Conservation (phyloP, 2,329 filamentous ascomycete species). For the Talaromyces sp. region DNA sequence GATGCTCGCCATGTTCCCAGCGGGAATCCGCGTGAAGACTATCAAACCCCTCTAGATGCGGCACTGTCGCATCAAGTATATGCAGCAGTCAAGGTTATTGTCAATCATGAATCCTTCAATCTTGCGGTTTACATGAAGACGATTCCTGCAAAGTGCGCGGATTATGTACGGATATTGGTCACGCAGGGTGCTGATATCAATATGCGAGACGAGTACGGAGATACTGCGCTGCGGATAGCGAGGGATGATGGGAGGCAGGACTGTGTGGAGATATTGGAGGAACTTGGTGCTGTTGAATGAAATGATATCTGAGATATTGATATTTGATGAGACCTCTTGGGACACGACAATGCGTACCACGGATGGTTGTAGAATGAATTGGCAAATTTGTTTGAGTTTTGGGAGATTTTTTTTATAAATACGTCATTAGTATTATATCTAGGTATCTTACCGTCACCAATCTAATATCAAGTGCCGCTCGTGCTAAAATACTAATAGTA, state of each 20-base stretch:
- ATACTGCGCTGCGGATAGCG: slow-evolving; percentile 9
- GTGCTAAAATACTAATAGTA: not conserved
- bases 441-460: not conserved
- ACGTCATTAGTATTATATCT: not conserved
- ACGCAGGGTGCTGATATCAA: slow-evolving; percentile 9
- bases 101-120: slow-evolving; percentile 7
- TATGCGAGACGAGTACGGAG: not conserved
- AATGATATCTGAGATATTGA: no score
- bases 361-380: not conserved
- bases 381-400: not conserved
- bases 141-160: not conserved
- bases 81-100: not conserved
- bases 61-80: not conserved
- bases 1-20: not conserved
- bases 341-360: no score
- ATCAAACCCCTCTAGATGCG: not conserved
- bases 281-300: slow-evolving; percentile 5
- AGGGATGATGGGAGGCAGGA: slow-evolving; percentile 9
- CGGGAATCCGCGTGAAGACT: not conserved
- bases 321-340: not conserved
- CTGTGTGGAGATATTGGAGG: slow-evolving; percentile 7
- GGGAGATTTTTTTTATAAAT: not conserved
- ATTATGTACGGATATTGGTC: not conserved
- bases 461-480: not conserved
- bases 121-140: slow-evolving; percentile 10